A percentile compares a stretch with the other conserved stretches of the same genome.
These are phyloP conservation scores for Phoenix roebelenii DNA, from an alignment of 176 grass and related monocot genomes.

Conservation along the genomic window DNA sequence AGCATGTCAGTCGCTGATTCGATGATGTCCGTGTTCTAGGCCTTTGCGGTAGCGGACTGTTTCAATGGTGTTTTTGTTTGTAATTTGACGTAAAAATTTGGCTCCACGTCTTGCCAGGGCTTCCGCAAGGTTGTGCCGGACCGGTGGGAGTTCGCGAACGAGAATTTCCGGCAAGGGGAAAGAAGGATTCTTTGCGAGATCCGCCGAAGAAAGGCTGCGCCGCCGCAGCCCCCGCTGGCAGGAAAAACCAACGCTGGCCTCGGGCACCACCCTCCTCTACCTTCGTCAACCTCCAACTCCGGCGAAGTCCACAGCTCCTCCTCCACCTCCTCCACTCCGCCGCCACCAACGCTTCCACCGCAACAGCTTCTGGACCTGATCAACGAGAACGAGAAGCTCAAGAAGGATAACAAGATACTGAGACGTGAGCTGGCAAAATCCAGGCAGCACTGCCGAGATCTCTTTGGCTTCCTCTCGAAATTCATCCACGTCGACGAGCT, in stretches of 20 bases:
- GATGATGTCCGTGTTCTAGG: too few species aligned
- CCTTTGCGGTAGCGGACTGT: too few species aligned
- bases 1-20: too few species aligned
- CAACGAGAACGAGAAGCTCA: conserved; percentile 29
- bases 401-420: conserved; percentile 26
- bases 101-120: background rate
- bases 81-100: too few species aligned
- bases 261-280: background rate
- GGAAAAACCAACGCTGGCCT: background rate
- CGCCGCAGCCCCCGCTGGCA: background rate
- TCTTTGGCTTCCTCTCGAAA: conserved; percentile 28
- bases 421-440: conserved; percentile 16
- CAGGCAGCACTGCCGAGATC: conserved; percentile 19
- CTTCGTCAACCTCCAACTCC: conserved; percentile 5
- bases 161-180: conserved; percentile 22
- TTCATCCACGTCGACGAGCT: conserved; percentile 21
- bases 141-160: conserved; percentile 21
- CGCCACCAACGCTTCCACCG: background rate
- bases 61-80: too few species aligned
- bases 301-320: conserved; percentile 24
- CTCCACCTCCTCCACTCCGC: conserved; percentile 24
- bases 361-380: conserved; percentile 10
- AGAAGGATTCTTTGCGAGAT: conserved; percentile 6
- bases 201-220: conserved; percentile 6
- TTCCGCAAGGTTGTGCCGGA: conserved; percentile 23